Evolutionary conservation across 169 alveolate species (phyloP), one percentile per base, ranked within the genome.

Genomic region (Plasmodium sp.): DNA sequence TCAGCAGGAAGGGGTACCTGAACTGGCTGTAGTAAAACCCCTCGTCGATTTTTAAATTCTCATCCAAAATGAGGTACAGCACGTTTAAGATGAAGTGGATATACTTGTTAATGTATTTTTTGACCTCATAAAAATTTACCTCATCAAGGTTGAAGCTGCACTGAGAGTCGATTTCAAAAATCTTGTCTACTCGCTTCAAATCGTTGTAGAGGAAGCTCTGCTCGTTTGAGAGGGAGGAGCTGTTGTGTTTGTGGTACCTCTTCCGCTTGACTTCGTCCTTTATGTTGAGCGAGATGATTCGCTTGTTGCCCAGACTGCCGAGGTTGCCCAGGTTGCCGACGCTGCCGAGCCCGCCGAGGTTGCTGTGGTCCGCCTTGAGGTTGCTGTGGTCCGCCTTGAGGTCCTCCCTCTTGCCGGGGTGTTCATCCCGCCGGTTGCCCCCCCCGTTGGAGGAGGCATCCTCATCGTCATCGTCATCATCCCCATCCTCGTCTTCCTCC

Each of bases 91-190:
- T 90, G 67, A 45, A 90, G 51, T 80, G 90, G 12, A 90, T 80
- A 34, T 90, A 90, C 56, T 90, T 90, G 54, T 90, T 81, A 7
- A 90, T 33, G 67, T 90, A 90, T 27, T 90, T 90, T 31, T 80
- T 90, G 16, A 90, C 41, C 62, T 90, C 94, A 62, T 5, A 43
- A 67, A 67, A 90, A 90, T 90, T 54, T 27, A 90, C 48, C 62
- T 90, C 94, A 2, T 90, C 91, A 67, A 67, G 2, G 74, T 90
- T 90, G n/a, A 90, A 67, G n/a, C 77, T 36, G 22, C 94, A 90
- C 12, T 90, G 84, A 2, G 94, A 90, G 43, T 90, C 94, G n/a
- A 90, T 81, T 34, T 90, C 94, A 56, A 62, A 41, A 27, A 90
- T 67, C 43, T 81, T 90, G 22, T 90, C 94, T 5, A 71, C 94